Evolutionary conservation across 2,329 filamentous ascomycete genomes (phyloP), one percentile per base, ranked within the genome.

Genomic region (Zopfia rhizophila): DNA sequence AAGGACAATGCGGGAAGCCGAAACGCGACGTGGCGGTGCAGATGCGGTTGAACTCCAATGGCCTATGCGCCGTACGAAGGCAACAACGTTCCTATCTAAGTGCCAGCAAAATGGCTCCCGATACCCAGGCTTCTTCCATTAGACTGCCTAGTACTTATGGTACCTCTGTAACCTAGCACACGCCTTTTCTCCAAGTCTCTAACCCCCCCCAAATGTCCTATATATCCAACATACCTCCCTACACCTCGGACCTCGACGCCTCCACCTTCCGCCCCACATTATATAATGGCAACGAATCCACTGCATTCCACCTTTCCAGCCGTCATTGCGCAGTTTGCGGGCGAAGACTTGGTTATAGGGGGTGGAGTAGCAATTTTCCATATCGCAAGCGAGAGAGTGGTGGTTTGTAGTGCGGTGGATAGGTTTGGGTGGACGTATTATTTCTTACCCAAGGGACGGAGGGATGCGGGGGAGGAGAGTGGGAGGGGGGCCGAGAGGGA

Each of bases 291-390:
- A 3, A 36, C 40, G 18, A 21, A 21, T 23, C 12, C 25, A 41
- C 25, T 19, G 14, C 28, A 10, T 7, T 19, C 55, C 4, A 48
- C 49, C 2, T 48, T 46, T 25, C 40, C 51, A 2, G 56, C 63
- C 3, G 19, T 53, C n/a, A 35, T 59, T 7, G 63, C 62, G 7
- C 61, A 67, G n/a, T 69, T 57, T 24, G 29, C 66, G 11, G 56
- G 63, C 25, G 49, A 62, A n/a, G 45, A 65, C 10, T 59, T 70
- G 30, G 56, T 69, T 2, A 51, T 63, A 2, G 65, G 65, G 12
- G 65, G 58, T 3, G 78, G 78, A 11, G 75, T 78, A 0, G 77
- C 76, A 2, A 80, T 80, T 28, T 81, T 80, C 61, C 78, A 80
- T 51, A 54, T 80, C 17, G 74, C 75, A 1, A 68, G 70, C 6